Conservation (phyloP, 495 filamentous ascomycete species). For the Cercophora sp. region DNA sequence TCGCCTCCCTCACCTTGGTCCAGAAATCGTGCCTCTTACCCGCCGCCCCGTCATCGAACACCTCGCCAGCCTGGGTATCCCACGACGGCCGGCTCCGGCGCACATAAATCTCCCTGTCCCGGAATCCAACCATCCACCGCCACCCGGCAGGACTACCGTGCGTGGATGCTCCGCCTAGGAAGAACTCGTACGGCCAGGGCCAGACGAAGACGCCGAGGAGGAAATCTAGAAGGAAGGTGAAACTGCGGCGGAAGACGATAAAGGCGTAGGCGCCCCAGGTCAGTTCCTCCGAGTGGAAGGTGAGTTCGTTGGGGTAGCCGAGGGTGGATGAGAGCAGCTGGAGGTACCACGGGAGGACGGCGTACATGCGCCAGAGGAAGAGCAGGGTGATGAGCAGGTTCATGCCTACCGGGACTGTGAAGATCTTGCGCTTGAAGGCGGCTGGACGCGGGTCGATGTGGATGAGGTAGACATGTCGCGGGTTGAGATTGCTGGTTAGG, state of each 20-base stretch:
- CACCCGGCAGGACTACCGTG: conserved; percentile 59
- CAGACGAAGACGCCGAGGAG: conserved; percentile 62
- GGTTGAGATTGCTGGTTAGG: conserved; percentile 58
- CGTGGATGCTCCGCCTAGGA: conserved; percentile 48
- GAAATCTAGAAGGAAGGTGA: conserved; percentile 67
- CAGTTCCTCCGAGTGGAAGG: conserved; percentile 50
- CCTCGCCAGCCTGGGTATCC: conserved; percentile 39
- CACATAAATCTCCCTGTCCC: conserved; percentile 66
- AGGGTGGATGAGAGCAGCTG: conserved; percentile 55
- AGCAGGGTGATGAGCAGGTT: conserved; percentile 58
- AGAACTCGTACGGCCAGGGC: conserved; percentile 73
- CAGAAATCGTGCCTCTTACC: conserved; percentile 27
- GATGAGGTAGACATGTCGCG: conserved; percentile 67
- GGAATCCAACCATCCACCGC: conserved; percentile 57
- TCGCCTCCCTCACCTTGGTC: conserved; percentile 43
- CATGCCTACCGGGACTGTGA: conserved; percentile 64
- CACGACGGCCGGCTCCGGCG: conserved; percentile 61
- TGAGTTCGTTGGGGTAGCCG: conserved; percentile 56
- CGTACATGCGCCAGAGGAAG: conserved; percentile 58
- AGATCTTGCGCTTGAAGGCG: conserved; percentile 70
- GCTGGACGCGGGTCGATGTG: conserved; percentile 66
- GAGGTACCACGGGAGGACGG: conserved; percentile 62
- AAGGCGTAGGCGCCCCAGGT: conserved; percentile 46
- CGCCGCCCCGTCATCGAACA: conserved; percentile 28
- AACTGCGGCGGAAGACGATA: conserved; percentile 50